Evolutionary conservation across 352 stramenopile species (phyloP).

Genomic region (Phytophthora megakarya): DNA sequence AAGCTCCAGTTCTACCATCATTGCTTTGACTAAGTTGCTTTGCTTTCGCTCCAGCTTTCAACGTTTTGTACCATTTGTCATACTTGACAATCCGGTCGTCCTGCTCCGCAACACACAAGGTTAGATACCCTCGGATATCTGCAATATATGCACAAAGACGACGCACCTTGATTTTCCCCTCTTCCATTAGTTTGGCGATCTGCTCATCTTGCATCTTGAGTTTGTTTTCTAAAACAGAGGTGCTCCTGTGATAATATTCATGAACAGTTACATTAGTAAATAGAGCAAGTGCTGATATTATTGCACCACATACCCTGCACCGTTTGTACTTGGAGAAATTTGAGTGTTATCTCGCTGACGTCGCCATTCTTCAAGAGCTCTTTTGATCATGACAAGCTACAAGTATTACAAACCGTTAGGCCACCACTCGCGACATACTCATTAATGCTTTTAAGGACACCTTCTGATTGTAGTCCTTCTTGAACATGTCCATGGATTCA

Average conservation of each 20-base stretch:
- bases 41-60: slow-evolving; percentile 82
- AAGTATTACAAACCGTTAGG: not conserved
- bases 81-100: slow-evolving; percentile 83
- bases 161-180: slow-evolving; percentile 45
- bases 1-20: slow-evolving; percentile 32
- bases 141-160: not conserved
- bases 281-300: not conserved
- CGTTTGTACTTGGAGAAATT: slow-evolving; percentile 14
- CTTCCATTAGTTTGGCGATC: slow-evolving; percentile 62
- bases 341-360: slow-evolving; percentile 54
- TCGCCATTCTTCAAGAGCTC: slow-evolving; percentile 88
- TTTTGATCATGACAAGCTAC: slow-evolving; percentile 89
- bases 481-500: slow-evolving; percentile 86
- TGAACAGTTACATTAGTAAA: slow-evolving; percentile 10
- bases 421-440: not conserved
- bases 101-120: slow-evolving; percentile 24
- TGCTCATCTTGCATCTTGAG: slow-evolving; percentile 59
- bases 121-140: not conserved
- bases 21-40: slow-evolving; percentile 76
- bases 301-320: slow-evolving; percentile 16
- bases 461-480: slow-evolving; percentile 89
- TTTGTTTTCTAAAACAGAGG: slow-evolving; percentile 36
- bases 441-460: slow-evolving; percentile 26
- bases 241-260: slow-evolving; percentile 18
- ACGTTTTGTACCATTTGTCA: slow-evolving; percentile 86